Evolutionary conservation across 352 stramenopile species (phyloP).

Genomic region (Thalassiosira mediterranea): DNA sequence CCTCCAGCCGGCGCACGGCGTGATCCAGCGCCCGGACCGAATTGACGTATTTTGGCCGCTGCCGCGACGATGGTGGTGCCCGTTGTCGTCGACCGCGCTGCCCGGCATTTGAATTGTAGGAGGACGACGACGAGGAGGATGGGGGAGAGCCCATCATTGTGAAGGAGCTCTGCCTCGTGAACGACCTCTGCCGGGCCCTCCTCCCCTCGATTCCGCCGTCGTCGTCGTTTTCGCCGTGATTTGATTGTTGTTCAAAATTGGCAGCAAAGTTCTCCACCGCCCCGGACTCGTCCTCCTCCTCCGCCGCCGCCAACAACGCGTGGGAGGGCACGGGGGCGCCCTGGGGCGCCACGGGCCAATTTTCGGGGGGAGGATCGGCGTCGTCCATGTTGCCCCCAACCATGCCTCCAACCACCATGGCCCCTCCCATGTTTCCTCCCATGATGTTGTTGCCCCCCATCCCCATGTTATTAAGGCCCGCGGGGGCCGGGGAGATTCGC

Average conservation of each 20-base stretch:
- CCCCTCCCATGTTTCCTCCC: neutral
- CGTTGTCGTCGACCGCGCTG: slow-evolving; percentile 3
- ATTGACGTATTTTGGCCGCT: slow-evolving; percentile 22
- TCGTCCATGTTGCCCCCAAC: neutral
- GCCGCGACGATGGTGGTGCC: neutral
- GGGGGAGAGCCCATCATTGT: too few species aligned
- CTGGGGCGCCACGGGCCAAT: slow-evolving; percentile 40
- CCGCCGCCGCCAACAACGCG: neutral
- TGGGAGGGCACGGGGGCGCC: slow-evolving; percentile 29
- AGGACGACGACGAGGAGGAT: neutral
- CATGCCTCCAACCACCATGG: too few species aligned
- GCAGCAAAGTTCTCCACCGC: too few species aligned
- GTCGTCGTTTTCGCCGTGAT: too few species aligned
- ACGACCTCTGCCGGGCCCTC: too few species aligned
- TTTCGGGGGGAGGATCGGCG: neutral
- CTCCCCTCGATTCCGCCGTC: too few species aligned
- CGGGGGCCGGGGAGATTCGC: neutral
- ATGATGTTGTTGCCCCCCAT: neutral
- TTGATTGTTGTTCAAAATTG: too few species aligned
- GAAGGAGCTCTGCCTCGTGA: too few species aligned
- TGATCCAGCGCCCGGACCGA: slow-evolving; percentile 21
- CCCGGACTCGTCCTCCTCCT: neutral
- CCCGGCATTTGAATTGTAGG: neutral
- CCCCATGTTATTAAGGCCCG: neutral
- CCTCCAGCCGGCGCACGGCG: slow-evolving; percentile 39